phyloP scores from a whole-genome alignment of 164 flowering plant species.

The grape (Vitis vinifera) region DNA sequence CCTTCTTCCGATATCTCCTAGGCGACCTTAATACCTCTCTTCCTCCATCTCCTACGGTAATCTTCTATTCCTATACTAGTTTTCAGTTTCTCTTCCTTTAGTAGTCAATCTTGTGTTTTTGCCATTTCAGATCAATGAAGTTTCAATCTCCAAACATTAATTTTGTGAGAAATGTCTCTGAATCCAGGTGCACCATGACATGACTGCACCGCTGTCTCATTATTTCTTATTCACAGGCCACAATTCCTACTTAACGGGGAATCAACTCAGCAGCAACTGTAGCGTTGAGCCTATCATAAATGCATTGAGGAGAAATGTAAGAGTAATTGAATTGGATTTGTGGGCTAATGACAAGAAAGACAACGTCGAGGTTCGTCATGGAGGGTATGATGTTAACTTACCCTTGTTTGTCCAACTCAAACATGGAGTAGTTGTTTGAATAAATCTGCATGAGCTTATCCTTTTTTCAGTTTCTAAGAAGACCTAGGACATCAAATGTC shows the following conservation, averaged over 20 bases:
- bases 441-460: too few relatives aligned
- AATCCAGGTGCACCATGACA: slow-evolving; percentile 36
- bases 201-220: slow-evolving; percentile 36
- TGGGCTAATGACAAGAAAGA: slow-evolving; percentile 33
- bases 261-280: slow-evolving; percentile 34
- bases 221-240: slow-evolving; percentile 39
- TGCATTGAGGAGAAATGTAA: slow-evolving; percentile 32
- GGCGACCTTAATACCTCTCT: slow-evolving; percentile 32
- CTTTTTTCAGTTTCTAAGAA: too few relatives aligned
- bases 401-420: neutral
- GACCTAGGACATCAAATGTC: too few relatives aligned
- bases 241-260: slow-evolving; percentile 41
- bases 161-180: neutral
- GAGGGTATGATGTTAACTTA: slow-evolving; percentile 27
- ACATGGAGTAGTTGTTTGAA: too few relatives aligned
- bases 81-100: neutral
- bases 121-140: neutral
- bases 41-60: slow-evolving; percentile 19
- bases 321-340: slow-evolving; percentile 42
- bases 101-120: neutral
- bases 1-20: slow-evolving; percentile 33
- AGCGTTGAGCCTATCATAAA: slow-evolving; percentile 26
- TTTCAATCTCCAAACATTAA: neutral
- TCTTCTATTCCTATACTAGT: neutral
- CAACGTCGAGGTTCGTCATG: slow-evolving; percentile 34